Percentiles rank a stretch among this genome's conserved stretches.
phyloP scores from a whole-genome alignment of 768 basidiomycete genomes.

The Russula sp. region DNA sequence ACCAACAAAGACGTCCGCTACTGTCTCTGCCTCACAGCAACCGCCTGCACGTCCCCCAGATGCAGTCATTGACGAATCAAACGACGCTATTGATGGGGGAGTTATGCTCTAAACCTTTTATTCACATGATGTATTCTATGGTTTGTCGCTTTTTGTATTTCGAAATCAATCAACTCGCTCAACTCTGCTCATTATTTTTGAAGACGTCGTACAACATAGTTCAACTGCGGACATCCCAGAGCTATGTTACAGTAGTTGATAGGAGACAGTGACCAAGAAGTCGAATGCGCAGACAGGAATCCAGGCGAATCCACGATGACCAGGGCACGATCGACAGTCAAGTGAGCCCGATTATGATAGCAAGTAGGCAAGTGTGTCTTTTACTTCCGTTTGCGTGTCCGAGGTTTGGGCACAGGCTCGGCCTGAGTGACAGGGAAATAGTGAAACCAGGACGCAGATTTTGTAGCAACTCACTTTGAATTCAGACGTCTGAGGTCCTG shows the following conservation, averaged over 20 bases:
- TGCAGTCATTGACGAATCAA: slow-evolving; percentile 2
- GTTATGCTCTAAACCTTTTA: slow-evolving; percentile 20
- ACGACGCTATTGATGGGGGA: slow-evolving; percentile 14
- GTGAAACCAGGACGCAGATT: not conserved
- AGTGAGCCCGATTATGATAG: not conserved
- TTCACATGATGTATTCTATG: not conserved
- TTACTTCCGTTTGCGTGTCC: slow-evolving; percentile 24
- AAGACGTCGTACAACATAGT: slow-evolving; percentile 3
- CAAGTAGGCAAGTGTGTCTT: not conserved
- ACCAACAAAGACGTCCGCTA: slow-evolving; percentile 14
- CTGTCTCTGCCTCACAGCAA: not conserved
- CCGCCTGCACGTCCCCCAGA: not conserved
- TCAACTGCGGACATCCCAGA: not conserved
- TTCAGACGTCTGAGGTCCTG: slow-evolving; percentile 16
- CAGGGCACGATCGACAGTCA: not conserved
- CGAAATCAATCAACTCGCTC: not conserved
- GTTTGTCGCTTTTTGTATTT: slow-evolving; percentile 2
- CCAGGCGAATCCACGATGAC: not conserved
- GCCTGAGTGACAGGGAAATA: slow-evolving; percentile 5
- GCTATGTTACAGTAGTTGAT: not conserved
- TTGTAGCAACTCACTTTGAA: slow-evolving; percentile 14
- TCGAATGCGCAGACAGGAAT: slow-evolving; percentile 6
- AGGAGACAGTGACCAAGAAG: not conserved
- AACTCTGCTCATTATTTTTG: not conserved
- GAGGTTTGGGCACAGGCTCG: slow-evolving; percentile 23